These are phyloP conservation scores for Penicillium sp. DNA, from an alignment of 2,329 filamentous ascomycete genomes.

Conservation along the genomic window DNA sequence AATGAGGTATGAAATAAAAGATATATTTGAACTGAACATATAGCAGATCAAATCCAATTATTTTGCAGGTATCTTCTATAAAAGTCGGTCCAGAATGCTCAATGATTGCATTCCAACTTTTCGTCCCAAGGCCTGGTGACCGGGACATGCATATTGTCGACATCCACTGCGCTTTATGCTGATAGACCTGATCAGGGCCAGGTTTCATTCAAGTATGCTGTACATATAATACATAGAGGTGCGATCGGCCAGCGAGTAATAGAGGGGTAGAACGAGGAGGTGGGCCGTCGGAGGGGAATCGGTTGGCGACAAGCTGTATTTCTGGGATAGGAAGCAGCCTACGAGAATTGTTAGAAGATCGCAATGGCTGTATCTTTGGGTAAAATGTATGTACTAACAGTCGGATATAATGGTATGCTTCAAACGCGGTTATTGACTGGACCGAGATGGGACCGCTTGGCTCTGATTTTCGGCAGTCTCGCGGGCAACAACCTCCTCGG, in stretches of 20 bases:
- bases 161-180: conserved; percentile 1
- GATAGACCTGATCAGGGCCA: neutral
- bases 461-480: conserved; percentile 11
- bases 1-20: neutral
- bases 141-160: neutral
- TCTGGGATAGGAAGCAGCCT: neutral
- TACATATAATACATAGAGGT: conserved; percentile 30
- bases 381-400: neutral
- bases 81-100: neutral
- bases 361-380: too few species aligned
- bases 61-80: neutral
- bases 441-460: neutral
- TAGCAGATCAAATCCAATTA: neutral
- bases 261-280: conserved; percentile 15
- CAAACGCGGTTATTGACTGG: neutral
- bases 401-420: neutral
- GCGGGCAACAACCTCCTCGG: conserved; percentile 29
- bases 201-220: conserved; percentile 18
- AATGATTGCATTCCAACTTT: neutral
- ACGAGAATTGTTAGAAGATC: neutral
- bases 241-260: conserved; percentile 22
- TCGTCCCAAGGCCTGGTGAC: neutral
- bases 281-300: neutral
- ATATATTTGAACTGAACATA: too few species aligned
- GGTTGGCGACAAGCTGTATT: neutral